Evolutionary conservation across 169 alveolate genomes (phyloP).

Genomic region (Plasmodium billcollinsi): DNA sequence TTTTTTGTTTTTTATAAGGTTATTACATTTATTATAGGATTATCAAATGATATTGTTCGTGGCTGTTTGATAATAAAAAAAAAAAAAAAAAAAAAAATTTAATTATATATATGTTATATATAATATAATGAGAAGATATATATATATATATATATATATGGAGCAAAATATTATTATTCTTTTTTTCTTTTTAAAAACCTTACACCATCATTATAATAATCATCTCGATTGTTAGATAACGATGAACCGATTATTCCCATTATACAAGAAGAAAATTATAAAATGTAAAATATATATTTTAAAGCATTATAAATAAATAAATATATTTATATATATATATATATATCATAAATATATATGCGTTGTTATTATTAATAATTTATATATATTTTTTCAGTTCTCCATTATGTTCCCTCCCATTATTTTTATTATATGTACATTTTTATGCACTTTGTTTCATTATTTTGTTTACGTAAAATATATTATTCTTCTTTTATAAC

Average conservation of each 20-base stretch:
- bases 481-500: no score
- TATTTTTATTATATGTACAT: background rate
- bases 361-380: background rate
- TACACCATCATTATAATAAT: slow-evolving; percentile 8
- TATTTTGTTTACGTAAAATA: no score
- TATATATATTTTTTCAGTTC: no score
- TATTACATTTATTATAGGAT: slow-evolving; percentile 27
- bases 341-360: background rate
- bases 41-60: slow-evolving; percentile 15
- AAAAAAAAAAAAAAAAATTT: slow-evolving; percentile 26
- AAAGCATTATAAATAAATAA: slow-evolving; percentile 16
- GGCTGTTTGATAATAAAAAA: slow-evolving; percentile 15
- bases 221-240: slow-evolving; percentile 25
- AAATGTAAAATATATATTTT: background rate
- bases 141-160: slow-evolving; percentile 2
- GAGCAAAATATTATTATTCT: background rate
- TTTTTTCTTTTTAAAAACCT: slow-evolving; percentile 16
- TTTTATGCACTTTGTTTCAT: no score
- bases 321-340: slow-evolving; percentile 3
- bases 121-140: background rate
- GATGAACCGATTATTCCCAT: slow-evolving; percentile 71
- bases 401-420: no score
- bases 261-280: slow-evolving; percentile 22
- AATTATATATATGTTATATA: background rate
- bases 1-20: background rate